A percentile compares a stretch with the other conserved stretches of the same genome.
phyloP scores from a whole-genome alignment of 768 basidiomycete genomes.

The Solioccasus polychromus region DNA sequence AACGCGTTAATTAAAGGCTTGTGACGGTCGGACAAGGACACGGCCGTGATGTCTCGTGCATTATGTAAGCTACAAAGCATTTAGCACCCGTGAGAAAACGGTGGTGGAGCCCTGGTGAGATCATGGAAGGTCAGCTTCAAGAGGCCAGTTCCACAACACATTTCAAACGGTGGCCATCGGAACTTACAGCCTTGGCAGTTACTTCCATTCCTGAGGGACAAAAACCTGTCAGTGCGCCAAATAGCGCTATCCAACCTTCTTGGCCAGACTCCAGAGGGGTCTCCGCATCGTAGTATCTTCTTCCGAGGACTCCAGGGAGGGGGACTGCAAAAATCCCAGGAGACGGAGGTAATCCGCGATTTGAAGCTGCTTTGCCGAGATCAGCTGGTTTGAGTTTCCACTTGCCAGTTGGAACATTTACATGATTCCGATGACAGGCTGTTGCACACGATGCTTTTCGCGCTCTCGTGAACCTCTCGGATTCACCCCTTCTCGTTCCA shows the following conservation, averaged over 20 bases:
- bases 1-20: conserved; percentile 18
- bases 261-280: conserved; percentile 69
- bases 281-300: conserved; percentile 74
- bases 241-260: conserved; percentile 84
- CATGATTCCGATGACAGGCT: conserved; percentile 45
- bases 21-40: too few species aligned
- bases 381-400: conserved; percentile 59
- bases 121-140: conserved; percentile 38
- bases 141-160: conserved; percentile 32
- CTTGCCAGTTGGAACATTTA: conserved; percentile 9
- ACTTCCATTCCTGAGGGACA: conserved; percentile 79
- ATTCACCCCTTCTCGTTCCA: conserved; percentile 65
- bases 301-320: conserved; percentile 57
- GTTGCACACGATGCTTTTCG: conserved; percentile 94
- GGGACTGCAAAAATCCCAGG: conserved; percentile 56
- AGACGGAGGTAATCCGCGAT: conserved; percentile 71
- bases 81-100: conserved; percentile 22
- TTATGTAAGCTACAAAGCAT: conserved; percentile 23
- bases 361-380: conserved; percentile 87
- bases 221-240: conserved; percentile 83
- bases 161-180: not conserved
- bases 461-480: conserved; percentile 90
- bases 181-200: conserved; percentile 48
- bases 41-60: not conserved
- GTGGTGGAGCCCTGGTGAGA: not conserved